These are phyloP conservation scores for Picochlorum sp. DNA, from an alignment of 139 green algal species.

Conservation along the genomic window DNA sequence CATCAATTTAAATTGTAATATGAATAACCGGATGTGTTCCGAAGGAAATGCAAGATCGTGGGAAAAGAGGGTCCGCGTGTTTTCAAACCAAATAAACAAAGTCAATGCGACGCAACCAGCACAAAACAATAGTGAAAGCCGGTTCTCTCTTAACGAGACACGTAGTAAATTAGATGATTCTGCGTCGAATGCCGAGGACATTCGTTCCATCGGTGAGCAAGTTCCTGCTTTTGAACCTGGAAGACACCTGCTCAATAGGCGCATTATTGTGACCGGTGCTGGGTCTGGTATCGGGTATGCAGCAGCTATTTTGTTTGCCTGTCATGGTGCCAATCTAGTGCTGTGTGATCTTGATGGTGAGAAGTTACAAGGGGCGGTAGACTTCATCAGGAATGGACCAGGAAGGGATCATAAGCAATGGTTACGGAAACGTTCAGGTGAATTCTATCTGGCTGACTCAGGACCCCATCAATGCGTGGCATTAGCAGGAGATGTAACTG, in stretches of 20 bases:
- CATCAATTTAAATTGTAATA: too few relatives aligned
- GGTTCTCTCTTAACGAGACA: too few relatives aligned
- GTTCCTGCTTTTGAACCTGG: neutral
- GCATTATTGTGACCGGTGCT: constrained; percentile 61
- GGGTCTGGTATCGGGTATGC: constrained; percentile 68
- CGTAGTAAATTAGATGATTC: neutral
- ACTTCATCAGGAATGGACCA: constrained; percentile 30
- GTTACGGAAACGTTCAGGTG: constrained; percentile 3
- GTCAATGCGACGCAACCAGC: too few relatives aligned
- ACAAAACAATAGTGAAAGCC: too few relatives aligned
- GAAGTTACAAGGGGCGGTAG: constrained; percentile 38
- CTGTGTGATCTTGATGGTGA: constrained; percentile 58
- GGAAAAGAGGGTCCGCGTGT: too few relatives aligned
- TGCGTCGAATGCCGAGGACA: neutral
- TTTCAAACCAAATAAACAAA: too few relatives aligned
- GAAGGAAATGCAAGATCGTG: too few relatives aligned
- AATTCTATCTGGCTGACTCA: neutral
- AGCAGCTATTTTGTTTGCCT: constrained; percentile 53
- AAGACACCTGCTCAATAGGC: neutral
- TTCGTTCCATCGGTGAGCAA: too few relatives aligned
- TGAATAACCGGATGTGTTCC: too few relatives aligned
- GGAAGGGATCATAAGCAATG: neutral
- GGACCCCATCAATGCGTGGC: constrained; percentile 10
- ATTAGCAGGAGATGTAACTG: constrained; percentile 63
- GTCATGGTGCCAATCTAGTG: constrained; percentile 60